These are phyloP conservation scores for Lentinula novae-zelandiae DNA, from an alignment of 1,284 basidiomycete species.

Conservation along the genomic window DNA sequence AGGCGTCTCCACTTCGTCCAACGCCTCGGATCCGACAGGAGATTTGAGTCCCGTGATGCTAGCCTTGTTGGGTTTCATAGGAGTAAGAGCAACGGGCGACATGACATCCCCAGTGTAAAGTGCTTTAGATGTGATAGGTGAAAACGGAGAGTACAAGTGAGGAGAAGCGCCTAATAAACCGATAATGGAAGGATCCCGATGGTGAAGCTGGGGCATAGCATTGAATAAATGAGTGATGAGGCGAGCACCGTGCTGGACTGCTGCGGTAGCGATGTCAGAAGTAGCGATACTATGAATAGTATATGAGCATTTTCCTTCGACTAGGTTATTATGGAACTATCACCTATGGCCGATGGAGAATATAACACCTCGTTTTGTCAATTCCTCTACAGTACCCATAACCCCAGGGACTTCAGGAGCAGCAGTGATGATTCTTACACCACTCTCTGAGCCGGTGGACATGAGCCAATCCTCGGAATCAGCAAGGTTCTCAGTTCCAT, in stretches of 20 bases:
- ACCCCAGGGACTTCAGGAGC: constrained; percentile 87
- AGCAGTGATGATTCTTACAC: constrained; percentile 80
- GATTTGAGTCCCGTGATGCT: constrained; percentile 5
- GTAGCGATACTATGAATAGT: constrained; percentile 49
- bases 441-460: constrained; percentile 38
- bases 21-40: constrained; percentile 49
- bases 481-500: constrained; percentile 62
- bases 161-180: constrained; percentile 81
- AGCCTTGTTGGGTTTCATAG: constrained; percentile 15
- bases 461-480: constrained; percentile 67
- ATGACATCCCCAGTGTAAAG: constrained; percentile 11
- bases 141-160: constrained; percentile 41
- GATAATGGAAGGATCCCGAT: constrained; percentile 83
- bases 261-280: constrained; percentile 63
- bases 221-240: constrained; percentile 93
- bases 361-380: constrained; percentile 65
- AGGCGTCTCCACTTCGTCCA: constrained; percentile 60
- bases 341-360: constrained; percentile 88
- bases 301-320: not conserved
- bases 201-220: constrained; percentile 85
- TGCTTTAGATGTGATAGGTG: constrained; percentile 25
- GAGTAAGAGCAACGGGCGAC: constrained; percentile 10
- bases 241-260: constrained; percentile 67
- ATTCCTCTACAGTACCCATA: constrained; percentile 59
- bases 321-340: constrained; percentile 14